These are phyloP conservation scores for Mycosarcoma mackinlayi DNA, from an alignment of 1,284 basidiomycete species.

Conservation along the genomic window DNA sequence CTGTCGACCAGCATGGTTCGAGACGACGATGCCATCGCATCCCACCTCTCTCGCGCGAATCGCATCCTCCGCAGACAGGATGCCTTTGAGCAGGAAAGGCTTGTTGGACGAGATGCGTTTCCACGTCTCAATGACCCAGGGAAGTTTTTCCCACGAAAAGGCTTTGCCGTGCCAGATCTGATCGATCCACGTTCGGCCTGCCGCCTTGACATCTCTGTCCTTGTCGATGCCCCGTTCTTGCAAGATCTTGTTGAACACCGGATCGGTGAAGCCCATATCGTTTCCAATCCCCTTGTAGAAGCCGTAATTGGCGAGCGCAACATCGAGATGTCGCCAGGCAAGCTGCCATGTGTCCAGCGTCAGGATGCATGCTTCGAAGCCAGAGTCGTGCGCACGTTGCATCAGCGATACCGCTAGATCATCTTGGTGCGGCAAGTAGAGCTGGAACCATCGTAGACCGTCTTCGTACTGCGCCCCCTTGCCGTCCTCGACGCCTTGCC, in stretches of 20 bases:
- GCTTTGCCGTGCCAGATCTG: constrained; percentile 75
- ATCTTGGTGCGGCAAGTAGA: constrained; percentile 76
- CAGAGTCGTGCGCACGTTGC: constrained; percentile 72
- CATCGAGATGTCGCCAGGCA: constrained; percentile 74
- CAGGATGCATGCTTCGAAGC: constrained; percentile 71
- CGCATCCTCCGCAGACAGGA: constrained; percentile 73
- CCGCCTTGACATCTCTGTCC: constrained; percentile 69
- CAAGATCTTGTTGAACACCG: constrained; percentile 74
- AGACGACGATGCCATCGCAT: constrained; percentile 80
- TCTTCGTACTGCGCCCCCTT: constrained; percentile 69
- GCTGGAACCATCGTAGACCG: constrained; percentile 79
- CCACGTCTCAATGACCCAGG: constrained; percentile 70
- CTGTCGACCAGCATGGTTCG: constrained; percentile 77
- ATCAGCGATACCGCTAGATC: constrained; percentile 70
- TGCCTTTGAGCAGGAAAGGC: constrained; percentile 73
- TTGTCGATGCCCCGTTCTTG: constrained; percentile 47
- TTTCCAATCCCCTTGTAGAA: constrained; percentile 69
- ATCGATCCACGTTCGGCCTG: constrained; percentile 73
- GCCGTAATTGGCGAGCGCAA: constrained; percentile 72
- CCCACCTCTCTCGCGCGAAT: constrained; percentile 76
- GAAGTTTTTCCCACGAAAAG: constrained; percentile 73
- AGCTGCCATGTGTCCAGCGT: constrained; percentile 76
- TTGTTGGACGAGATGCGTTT: constrained; percentile 73
- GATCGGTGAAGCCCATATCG: constrained; percentile 75
- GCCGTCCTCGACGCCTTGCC: constrained; percentile 5